Evolutionary conservation across 2,329 filamentous ascomycete species (phyloP).

Genomic region (Chaetomium strumarium): DNA sequence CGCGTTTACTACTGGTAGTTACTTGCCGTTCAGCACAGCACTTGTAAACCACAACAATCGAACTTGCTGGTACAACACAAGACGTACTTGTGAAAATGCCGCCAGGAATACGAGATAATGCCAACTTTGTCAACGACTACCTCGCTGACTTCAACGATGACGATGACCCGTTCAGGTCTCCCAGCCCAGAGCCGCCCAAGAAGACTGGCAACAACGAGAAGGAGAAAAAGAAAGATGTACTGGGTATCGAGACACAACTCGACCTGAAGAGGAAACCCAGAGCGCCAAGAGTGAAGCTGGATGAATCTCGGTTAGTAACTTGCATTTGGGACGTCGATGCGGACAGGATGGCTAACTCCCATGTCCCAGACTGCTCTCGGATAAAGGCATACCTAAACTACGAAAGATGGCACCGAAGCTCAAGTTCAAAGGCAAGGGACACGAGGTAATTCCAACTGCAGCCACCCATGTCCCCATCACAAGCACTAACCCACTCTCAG

Average conservation of each 20-base stretch:
- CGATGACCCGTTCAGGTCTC: slow-evolving; percentile 44
- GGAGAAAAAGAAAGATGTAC: slow-evolving; percentile 46
- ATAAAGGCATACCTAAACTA: slow-evolving; percentile 76
- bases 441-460: slow-evolving; percentile 58
- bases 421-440: slow-evolving; percentile 85
- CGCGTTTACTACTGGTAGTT: slow-evolving; percentile 29
- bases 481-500: slow-evolving; percentile 35
- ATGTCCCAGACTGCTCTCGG: slow-evolving; percentile 65
- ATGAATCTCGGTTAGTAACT: slow-evolving; percentile 60
- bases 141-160: slow-evolving; percentile 50
- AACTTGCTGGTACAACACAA: neutral
- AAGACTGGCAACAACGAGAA: slow-evolving; percentile 27
- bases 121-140: slow-evolving; percentile 71
- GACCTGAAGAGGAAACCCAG: slow-evolving; percentile 70
- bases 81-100: slow-evolving; percentile 28
- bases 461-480: neutral
- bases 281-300: slow-evolving; percentile 73
- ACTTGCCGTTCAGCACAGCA: neutral
- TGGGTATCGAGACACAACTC: slow-evolving; percentile 84
- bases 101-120: slow-evolving; percentile 34
- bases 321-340: neutral
- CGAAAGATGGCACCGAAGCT: slow-evolving; percentile 64
- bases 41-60: slow-evolving; percentile 37
- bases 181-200: slow-evolving; percentile 32
- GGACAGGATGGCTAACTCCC: slow-evolving; percentile 12